Evolutionary conservation across 176 grass and related monocot species (phyloP).

Genomic region (Panicum miliaceum): DNA sequence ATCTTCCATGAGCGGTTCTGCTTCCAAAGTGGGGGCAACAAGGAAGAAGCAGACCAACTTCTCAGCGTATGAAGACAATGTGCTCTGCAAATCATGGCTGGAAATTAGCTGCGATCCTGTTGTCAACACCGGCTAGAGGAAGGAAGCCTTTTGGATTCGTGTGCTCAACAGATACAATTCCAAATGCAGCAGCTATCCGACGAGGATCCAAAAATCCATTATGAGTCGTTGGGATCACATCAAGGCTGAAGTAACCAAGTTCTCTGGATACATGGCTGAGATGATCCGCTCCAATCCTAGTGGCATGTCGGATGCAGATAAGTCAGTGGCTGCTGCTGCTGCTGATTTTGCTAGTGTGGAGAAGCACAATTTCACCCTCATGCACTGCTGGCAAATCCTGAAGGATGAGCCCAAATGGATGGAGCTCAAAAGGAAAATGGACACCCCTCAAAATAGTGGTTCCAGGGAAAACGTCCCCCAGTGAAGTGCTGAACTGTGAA

Average conservation of each 20-base stretch:
- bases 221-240: not conserved
- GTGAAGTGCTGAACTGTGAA: too few relatives aligned
- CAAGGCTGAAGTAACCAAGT: not conserved
- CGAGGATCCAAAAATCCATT: not conserved
- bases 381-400: not conserved
- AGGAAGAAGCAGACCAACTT: not conserved
- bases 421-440: not conserved
- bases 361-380: not conserved
- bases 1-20: not conserved
- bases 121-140: not conserved
- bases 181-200: not conserved
- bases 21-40: not conserved
- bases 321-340: too few relatives aligned
- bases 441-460: not conserved
- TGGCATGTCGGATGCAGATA: too few relatives aligned
- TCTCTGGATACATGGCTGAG: not conserved
- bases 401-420: not conserved
- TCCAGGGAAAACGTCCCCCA: too few relatives aligned
- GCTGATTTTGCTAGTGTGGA: not conserved
- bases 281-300: not conserved
- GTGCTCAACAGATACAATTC: not conserved
- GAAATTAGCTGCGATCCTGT: not conserved
- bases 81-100: not conserved
- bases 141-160: not conserved
- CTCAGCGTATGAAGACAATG: not conserved